These are phyloP conservation scores for Corrigiola litoralis DNA, from an alignment of 179 eudicot genomes.

Conservation along the genomic window DNA sequence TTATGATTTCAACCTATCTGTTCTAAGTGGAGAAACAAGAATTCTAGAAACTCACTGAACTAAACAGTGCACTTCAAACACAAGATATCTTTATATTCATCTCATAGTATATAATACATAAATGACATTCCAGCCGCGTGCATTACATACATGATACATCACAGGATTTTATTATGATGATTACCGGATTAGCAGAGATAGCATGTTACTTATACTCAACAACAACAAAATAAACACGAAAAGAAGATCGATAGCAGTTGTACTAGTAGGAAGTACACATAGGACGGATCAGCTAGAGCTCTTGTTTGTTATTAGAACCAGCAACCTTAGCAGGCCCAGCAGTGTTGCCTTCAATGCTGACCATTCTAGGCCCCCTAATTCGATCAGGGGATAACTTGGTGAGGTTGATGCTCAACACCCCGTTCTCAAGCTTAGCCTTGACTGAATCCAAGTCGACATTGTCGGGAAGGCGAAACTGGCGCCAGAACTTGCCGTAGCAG, in stretches of 20 bases:
- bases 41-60: too few species aligned
- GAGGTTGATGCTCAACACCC: conserved; percentile 32
- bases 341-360: conserved; percentile 22
- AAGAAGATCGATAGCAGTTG: neutral
- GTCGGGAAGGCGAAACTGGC: conserved; percentile 37
- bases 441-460: conserved; percentile 40
- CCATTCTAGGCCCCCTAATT: conserved; percentile 33
- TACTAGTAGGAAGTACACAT: neutral
- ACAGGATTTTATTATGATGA: too few species aligned
- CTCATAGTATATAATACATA: too few species aligned
- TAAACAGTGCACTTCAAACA: too few species aligned
- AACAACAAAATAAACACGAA: too few species aligned
- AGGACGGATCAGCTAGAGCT: neutral
- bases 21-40: too few species aligned
- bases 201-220: too few species aligned
- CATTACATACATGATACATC: too few species aligned
- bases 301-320: conserved; percentile 1
- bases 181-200: too few species aligned
- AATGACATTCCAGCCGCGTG: too few species aligned
- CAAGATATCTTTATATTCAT: too few species aligned
- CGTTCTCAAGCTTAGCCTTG: conserved; percentile 40
- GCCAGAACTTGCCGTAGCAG: conserved; percentile 37
- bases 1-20: too few species aligned
- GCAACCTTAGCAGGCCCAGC: neutral
- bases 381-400: conserved; percentile 32